phyloP scores from a whole-genome alignment of 305 asterid genomes.

The Vinca major region DNA sequence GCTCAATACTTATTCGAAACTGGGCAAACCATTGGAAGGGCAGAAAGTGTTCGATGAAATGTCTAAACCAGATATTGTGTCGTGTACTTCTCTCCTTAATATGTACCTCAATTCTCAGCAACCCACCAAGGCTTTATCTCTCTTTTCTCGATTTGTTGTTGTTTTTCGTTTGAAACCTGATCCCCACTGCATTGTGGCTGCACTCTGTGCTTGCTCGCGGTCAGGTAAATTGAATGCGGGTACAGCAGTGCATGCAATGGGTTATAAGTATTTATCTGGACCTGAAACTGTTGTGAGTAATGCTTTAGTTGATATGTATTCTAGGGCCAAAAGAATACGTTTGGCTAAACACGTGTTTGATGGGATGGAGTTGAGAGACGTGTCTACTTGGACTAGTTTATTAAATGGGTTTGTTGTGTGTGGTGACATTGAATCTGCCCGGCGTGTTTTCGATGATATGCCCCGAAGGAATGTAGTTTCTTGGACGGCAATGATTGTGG shows the following conservation, averaged over 20 bases:
- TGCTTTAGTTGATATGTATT: slow-evolving; percentile 68
- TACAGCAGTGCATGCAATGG: slow-evolving; percentile 48
- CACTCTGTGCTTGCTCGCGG: slow-evolving; percentile 59
- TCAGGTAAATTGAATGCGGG: slow-evolving; percentile 37
- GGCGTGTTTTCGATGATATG: slow-evolving; percentile 50
- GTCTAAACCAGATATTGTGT: slow-evolving; percentile 45
- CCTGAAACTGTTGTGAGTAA: slow-evolving; percentile 46
- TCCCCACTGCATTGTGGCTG: slow-evolving; percentile 52
- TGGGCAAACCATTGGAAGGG: slow-evolving; percentile 30
- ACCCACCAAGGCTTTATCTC: slow-evolving; percentile 34
- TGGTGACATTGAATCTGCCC: slow-evolving; percentile 43
- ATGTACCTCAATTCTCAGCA: slow-evolving; percentile 46
- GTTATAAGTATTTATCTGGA: slow-evolving; percentile 32
- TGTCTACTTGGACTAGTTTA: slow-evolving; percentile 71
- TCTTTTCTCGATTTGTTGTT: slow-evolving; percentile 31
- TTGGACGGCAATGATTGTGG: slow-evolving; percentile 81
- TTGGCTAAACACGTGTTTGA: slow-evolving; percentile 43
- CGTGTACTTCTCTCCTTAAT: slow-evolving; percentile 58
- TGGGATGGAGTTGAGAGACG: slow-evolving; percentile 35
- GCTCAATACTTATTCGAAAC: slow-evolving; percentile 36
- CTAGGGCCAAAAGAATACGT: slow-evolving; percentile 31
- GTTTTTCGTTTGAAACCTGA: slow-evolving; percentile 40
- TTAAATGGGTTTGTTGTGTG: slow-evolving; percentile 44
- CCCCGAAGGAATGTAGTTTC: slow-evolving; percentile 57
- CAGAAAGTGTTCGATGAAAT: slow-evolving; percentile 43